Evolutionary conservation across 345 rosid species (phyloP).

Genomic region (Eucalyptus pauciflora): DNA sequence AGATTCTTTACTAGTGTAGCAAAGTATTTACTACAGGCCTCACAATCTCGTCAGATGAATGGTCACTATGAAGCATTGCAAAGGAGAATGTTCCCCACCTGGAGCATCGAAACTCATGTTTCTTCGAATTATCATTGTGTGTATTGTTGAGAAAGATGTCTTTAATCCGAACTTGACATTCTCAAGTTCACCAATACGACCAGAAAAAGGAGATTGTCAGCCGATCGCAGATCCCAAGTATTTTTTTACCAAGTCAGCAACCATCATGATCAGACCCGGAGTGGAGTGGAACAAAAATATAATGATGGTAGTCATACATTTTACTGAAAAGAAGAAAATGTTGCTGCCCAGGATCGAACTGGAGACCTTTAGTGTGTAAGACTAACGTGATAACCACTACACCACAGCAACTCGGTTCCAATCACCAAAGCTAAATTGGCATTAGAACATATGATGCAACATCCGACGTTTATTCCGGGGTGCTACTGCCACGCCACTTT

Average conservation of each 20-base stretch:
- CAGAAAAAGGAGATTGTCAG: background rate
- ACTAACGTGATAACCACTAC: conserved; percentile 51
- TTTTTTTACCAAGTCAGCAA: background rate
- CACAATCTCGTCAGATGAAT: background rate
- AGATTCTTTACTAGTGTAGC: background rate
- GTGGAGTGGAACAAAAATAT: background rate
- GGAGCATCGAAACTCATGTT: background rate
- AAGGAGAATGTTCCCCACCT: background rate
- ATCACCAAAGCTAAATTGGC: accelerated
- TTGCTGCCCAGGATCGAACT: conserved; percentile 49
- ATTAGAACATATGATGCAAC: background rate
- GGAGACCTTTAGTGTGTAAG: conserved; percentile 45
- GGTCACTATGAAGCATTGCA: background rate
- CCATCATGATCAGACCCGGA: background rate
- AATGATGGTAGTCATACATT: accelerated
- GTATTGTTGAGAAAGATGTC: background rate
- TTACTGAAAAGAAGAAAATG: background rate
- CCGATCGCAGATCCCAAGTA: background rate
- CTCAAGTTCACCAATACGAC: background rate
- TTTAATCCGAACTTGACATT: background rate
- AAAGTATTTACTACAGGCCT: background rate
- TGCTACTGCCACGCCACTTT: background rate
- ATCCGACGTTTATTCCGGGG: background rate
- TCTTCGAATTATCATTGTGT: background rate
- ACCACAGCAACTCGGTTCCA: conserved; percentile 16